Conservation (phyloP, 495 filamentous ascomycete genomes). For the Barbatosphaeria neglecta region DNA sequence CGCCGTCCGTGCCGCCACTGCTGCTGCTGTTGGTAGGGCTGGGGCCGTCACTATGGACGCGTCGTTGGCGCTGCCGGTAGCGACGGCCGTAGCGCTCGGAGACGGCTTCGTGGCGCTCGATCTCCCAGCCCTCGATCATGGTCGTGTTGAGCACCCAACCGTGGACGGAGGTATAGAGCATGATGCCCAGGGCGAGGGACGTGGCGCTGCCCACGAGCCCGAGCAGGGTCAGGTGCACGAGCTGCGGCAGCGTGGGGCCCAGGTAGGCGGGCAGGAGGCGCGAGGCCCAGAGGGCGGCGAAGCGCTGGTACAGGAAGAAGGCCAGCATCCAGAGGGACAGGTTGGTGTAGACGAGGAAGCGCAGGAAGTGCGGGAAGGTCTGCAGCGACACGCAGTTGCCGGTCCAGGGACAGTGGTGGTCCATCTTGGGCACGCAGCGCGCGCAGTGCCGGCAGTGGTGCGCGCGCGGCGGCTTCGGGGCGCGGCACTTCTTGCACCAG, state of each 20-base stretch:
- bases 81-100: slow-evolving; percentile 49
- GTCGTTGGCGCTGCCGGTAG: too few species aligned
- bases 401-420: slow-evolving; percentile 98
- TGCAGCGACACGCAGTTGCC: slow-evolving; percentile 83
- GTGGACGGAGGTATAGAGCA: slow-evolving; percentile 39
- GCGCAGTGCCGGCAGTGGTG: slow-evolving; percentile 88
- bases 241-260: slow-evolving; percentile 53
- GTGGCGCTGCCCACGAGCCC: slow-evolving; percentile 48
- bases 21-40: slow-evolving; percentile 27
- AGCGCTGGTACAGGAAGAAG: slow-evolving; percentile 50
- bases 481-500: slow-evolving; percentile 83
- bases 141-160: slow-evolving; percentile 44
- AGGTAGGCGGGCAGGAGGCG: slow-evolving; percentile 70
- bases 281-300: slow-evolving; percentile 49
- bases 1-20: too few species aligned
- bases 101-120: slow-evolving; percentile 72
- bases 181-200: slow-evolving; percentile 51
- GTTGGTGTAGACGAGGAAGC: slow-evolving; percentile 73
- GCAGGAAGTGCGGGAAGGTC: slow-evolving; percentile 82
- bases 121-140: slow-evolving; percentile 89
- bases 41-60: too few species aligned
- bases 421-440: slow-evolving; percentile 93
- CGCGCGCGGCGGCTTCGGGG: slow-evolving; percentile 70
- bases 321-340: slow-evolving; percentile 47
- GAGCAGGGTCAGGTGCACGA: slow-evolving; percentile 57